Conservation (phyloP, 2,329 filamentous ascomycete species). For the Pseudopithomyces chartarum region DNA sequence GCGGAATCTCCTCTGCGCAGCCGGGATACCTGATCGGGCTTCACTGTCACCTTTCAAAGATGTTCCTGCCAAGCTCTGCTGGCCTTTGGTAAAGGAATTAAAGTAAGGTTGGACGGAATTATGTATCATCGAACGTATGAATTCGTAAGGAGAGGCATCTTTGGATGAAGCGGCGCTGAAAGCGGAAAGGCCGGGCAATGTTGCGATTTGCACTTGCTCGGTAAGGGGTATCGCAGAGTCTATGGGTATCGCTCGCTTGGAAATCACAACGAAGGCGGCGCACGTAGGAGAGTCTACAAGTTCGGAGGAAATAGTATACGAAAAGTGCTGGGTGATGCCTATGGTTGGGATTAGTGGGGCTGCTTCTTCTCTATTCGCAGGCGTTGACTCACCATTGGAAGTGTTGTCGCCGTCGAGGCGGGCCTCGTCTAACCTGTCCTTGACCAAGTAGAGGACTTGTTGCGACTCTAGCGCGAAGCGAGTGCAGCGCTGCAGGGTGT, state of each 20-base stretch:
- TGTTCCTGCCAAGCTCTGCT: conserved; percentile 42
- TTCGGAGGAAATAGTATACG: conserved; percentile 81
- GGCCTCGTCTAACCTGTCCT: conserved; percentile 66
- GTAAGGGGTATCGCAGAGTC: conserved; percentile 81
- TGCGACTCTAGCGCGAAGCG: conserved; percentile 90
- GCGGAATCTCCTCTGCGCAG: conserved; percentile 96
- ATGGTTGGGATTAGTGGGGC: conserved; percentile 47
- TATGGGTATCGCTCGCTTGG: conserved; percentile 88
- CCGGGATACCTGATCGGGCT: conserved; percentile 90
- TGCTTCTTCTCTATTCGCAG: conserved; percentile 12
- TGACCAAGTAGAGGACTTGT: conserved; percentile 87
- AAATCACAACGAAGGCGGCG: conserved; percentile 81
- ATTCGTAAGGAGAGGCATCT: conserved; percentile 85
- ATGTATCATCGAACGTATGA: conserved; percentile 89
- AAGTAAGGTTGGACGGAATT: conserved; percentile 94
- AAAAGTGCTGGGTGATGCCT: conserved; percentile 58
- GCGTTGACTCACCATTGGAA: conserved; percentile 33
- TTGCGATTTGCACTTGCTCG: conserved; percentile 90
- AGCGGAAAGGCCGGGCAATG: conserved; percentile 80
- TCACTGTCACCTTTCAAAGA: conserved; percentile 83
- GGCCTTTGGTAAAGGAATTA: conserved; percentile 85
- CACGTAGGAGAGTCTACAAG: conserved; percentile 81
- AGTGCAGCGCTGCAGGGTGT: conserved; percentile 85
- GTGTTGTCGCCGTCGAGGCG: conserved; percentile 36
- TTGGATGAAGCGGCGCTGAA: conserved; percentile 72